Evolutionary conservation across 192 early-diverging fungal genomes (phyloP).

Genomic region (Linnemannia elongata): DNA sequence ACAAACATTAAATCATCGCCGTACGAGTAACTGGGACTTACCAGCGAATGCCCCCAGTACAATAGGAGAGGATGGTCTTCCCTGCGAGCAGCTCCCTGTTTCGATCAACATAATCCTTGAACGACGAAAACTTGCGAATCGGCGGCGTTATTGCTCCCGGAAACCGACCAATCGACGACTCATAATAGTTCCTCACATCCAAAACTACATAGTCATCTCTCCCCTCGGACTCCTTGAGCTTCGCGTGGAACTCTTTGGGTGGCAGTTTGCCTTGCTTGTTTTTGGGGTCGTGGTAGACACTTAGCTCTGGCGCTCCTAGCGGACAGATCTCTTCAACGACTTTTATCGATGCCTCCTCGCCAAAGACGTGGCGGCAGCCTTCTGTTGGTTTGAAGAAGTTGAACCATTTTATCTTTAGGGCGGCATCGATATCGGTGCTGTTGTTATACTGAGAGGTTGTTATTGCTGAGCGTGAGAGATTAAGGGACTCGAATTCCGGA

Average conservation of each 20-base stretch:
- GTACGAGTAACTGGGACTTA: neutral
- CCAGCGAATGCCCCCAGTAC: constrained; percentile 69
- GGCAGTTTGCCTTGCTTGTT: constrained; percentile 58
- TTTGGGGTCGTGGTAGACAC: constrained; percentile 36
- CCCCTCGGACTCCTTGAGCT: constrained; percentile 43
- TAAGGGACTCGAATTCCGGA: constrained; percentile 19
- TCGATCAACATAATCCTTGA: constrained; percentile 68
- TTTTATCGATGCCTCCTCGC: constrained; percentile 64
- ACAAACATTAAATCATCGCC: neutral
- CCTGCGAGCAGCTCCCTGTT: constrained; percentile 59
- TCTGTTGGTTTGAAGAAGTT: constrained; percentile 75
- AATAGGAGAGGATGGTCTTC: constrained; percentile 77
- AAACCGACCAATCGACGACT: constrained; percentile 74
- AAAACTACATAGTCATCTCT: constrained; percentile 61
- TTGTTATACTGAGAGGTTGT: neutral
- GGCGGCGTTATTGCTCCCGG: constrained; percentile 68
- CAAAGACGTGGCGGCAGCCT: constrained; percentile 76
- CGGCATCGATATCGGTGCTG: constrained; percentile 3
- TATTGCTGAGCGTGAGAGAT: constrained; percentile 1
- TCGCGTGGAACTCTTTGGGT: constrained; percentile 67
- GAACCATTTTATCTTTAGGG: constrained; percentile 27
- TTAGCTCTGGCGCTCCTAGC: constrained; percentile 61
- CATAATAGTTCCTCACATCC: constrained; percentile 80
- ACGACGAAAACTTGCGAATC: constrained; percentile 74
- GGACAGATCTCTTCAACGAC: constrained; percentile 77